Evolutionary conservation across 805 yeast species (phyloP), one percentile per base, ranked within the genome.

Genomic region (Pichia deserticola): DNA sequence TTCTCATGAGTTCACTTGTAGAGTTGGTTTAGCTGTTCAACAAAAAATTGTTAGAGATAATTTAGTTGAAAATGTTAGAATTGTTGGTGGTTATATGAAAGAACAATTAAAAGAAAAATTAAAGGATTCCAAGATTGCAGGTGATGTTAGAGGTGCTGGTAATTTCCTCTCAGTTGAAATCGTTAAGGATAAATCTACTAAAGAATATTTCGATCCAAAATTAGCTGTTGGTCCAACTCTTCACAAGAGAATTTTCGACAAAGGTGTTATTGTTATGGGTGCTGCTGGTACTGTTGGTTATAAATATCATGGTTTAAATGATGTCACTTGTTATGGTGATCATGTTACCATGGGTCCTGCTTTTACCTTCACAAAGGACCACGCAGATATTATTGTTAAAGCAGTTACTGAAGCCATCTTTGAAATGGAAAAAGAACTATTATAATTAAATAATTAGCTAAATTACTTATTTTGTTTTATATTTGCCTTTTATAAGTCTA

Each of bases 141-240:
- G 84, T 51, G 81, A 81, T 55, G 74, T 81, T 37, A 73, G 86
- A 64, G 86, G 86, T 48, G 67, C 77, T 50, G 86, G 85, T 53
- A 76, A 78, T 38, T 81, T 81, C 64, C 71, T 82, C 74, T 69
- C 79, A 5, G 57, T 81, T 43, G 86, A 81, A 62, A 68, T 78
- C 46, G 84, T 79, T 51, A 72, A 77, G 57, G 72, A 80, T 58
- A 75, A 70, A 54, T 62, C 58, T 15, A 74, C 83, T 20, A 79
- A 77, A 57, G 77, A 76, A 60, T 67, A 74, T 11, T 77, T 77
- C 52, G 70, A 66, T 35, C 61, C 67, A 40, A 58, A 60, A 15
- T 50, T 66, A 40, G 64, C 66, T 43, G 63, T 74, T 38, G 77
- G 73, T 35, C 63, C 66, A 59, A 65, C 53, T 57, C 59, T 68